phyloP scores from a whole-genome alignment of 2,329 filamentous ascomycete species.

The Calonectria multiphialidica region DNA sequence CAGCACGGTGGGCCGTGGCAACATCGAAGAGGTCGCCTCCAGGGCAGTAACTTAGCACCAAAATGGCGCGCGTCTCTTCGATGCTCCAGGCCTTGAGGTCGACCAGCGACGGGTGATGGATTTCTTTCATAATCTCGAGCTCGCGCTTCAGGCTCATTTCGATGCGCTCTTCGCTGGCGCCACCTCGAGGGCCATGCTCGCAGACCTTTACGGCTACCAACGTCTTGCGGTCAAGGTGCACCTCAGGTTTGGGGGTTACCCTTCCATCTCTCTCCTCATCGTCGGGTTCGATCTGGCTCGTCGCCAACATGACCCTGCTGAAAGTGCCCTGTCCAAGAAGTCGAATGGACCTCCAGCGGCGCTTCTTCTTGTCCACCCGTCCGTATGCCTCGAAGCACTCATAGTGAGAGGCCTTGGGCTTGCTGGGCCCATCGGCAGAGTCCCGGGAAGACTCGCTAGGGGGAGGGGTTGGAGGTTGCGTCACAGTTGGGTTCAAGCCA shows the following conservation, averaged over 20 bases:
- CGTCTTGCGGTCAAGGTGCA: conserved; percentile 72
- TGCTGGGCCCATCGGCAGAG: conserved; percentile 55
- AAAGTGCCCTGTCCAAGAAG: conserved; percentile 94
- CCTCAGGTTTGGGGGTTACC: conserved; percentile 44
- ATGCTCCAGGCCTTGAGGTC: conserved; percentile 93
- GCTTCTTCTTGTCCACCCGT: conserved; percentile 75
- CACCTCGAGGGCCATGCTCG: conserved; percentile 92
- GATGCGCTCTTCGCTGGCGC: conserved; percentile 91
- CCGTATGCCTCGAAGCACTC: conserved; percentile 80
- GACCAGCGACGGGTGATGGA: conserved; percentile 90
- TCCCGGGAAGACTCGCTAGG: conserved; percentile 77
- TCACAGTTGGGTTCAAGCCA: conserved; percentile 73
- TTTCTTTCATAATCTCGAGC: conserved; percentile 89
- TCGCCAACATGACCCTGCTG: conserved; percentile 92
- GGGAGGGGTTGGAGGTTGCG: conserved; percentile 82
- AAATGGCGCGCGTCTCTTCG: conserved; percentile 82
- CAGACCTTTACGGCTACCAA: conserved; percentile 96
- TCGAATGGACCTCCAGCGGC: conserved; percentile 84
- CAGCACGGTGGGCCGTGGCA: conserved; percentile 77
- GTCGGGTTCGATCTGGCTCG: conserved; percentile 74
- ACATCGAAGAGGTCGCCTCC: conserved; percentile 97
- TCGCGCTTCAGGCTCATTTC: conserved; percentile 95
- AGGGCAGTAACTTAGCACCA: conserved; percentile 92
- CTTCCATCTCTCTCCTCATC: conserved; percentile 55
- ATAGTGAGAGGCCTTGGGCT: conserved; percentile 54